These are phyloP conservation scores for Quambalaria eucalypti DNA, from an alignment of 1,284 basidiomycete species.

Conservation along the genomic window DNA sequence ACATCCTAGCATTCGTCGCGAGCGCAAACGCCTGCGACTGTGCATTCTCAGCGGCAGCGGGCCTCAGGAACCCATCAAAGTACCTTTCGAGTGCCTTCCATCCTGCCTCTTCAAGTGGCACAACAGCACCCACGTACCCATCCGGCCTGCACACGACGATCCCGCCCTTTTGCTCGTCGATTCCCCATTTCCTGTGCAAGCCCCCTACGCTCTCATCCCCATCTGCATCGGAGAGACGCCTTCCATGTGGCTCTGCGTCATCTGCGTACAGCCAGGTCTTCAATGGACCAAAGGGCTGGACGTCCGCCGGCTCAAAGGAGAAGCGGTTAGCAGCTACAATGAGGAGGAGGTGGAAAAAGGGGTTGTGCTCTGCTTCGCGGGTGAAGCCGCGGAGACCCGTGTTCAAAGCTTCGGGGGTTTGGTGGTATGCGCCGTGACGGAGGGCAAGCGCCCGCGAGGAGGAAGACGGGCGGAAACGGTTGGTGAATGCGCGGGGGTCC, in stretches of 20 bases:
- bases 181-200: slow-evolving; percentile 55
- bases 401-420: slow-evolving; percentile 17
- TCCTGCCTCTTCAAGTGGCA: slow-evolving; percentile 51
- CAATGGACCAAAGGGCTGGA: slow-evolving; percentile 44
- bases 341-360: slow-evolving; percentile 43
- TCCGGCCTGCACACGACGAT: slow-evolving; percentile 64
- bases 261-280: slow-evolving; percentile 49
- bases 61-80: slow-evolving; percentile 51
- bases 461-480: slow-evolving; percentile 23
- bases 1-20: no score
- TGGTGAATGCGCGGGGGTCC: slow-evolving; percentile 25
- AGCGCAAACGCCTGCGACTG: no score
- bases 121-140: slow-evolving; percentile 61
- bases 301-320: slow-evolving; percentile 39
- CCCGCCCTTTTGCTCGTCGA: slow-evolving; percentile 51
- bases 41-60: no score
- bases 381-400: slow-evolving; percentile 36
- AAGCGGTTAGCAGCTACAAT: slow-evolving; percentile 38
- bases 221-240: slow-evolving; percentile 46
- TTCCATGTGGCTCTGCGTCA: slow-evolving; percentile 50
- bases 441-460: slow-evolving; percentile 14
- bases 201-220: slow-evolving; percentile 25
- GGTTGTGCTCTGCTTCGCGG: slow-evolving; percentile 29
- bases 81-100: slow-evolving; percentile 52
- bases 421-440: slow-evolving; percentile 3